Conservation (phyloP, 768 basidiomycete species). For the Rhodotorula toruloides region DNA sequence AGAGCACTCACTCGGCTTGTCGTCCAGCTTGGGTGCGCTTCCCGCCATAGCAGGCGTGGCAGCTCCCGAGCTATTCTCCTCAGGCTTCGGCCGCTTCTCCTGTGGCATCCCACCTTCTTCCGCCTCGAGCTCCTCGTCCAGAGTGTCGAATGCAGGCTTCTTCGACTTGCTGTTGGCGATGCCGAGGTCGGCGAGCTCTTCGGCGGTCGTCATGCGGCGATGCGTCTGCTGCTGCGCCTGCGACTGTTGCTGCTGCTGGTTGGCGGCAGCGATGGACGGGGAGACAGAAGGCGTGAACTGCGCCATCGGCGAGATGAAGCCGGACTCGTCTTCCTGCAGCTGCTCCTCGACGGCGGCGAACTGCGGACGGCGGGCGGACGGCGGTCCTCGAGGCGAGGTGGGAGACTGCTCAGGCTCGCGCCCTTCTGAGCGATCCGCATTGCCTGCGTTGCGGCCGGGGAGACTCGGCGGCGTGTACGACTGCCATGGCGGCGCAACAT, state of each 20-base stretch:
- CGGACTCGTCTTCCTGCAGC: conserved; percentile 53
- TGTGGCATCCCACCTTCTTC: conserved; percentile 42
- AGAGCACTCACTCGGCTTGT: conserved; percentile 18
- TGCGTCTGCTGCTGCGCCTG: conserved; percentile 22
- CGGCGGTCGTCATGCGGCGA: conserved; percentile 30
- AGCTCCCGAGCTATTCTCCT: not conserved
- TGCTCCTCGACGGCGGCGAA: conserved; percentile 54
- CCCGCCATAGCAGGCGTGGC: not conserved
- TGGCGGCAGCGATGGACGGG: conserved; percentile 38
- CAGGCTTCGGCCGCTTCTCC: not conserved
- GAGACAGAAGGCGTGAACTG: conserved; percentile 51
- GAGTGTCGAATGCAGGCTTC: conserved; percentile 34
- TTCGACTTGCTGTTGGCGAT: conserved; percentile 67
- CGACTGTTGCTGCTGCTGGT: not conserved
- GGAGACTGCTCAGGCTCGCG: not conserved
- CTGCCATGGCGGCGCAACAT: conserved; percentile 36
- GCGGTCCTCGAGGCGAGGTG: conserved; percentile 46
- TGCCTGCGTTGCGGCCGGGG: not conserved
- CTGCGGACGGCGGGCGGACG: conserved; percentile 51
- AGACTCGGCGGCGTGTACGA: conserved; percentile 10
- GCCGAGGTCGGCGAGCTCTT: conserved; percentile 82
- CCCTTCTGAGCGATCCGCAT: not conserved
- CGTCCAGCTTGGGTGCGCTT: not conserved
- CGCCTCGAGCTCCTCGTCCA: conserved; percentile 38
- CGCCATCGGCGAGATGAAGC: conserved; percentile 78